Evolutionary conservation across 495 filamentous ascomycete species (phyloP), one percentile per base, ranked within the genome.

Genomic region (Thermothielavioides terrestris): DNA sequence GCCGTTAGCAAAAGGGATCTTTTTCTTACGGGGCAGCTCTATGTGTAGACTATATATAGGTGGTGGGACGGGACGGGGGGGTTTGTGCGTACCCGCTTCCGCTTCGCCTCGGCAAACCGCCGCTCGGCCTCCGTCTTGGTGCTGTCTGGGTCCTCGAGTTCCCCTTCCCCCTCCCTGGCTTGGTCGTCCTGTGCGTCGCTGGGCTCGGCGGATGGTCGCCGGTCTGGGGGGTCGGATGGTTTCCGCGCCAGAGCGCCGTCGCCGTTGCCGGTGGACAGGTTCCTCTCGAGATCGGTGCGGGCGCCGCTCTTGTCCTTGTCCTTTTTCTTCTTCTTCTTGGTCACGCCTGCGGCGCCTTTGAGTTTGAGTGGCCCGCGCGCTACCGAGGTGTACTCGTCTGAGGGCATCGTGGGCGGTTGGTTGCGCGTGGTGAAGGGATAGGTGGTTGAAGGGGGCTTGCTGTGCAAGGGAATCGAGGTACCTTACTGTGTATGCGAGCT

Each of bases 61-160:
- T 7, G 25, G 15, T 5, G 12, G 45, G 18, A 35, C 31, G 18
- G 18, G 28, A 15, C 34, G 28, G 10, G 18, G 49, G 34, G 43
- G 32, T 1, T 15, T 20, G 46, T 34, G 15, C 82, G 44, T 79
- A 91, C 86, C 74, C 87, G 77, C 68, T 85, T 91, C 57, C 80
- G 73, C 62, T 83, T 78, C 56, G 77, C 69, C 70, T 97, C 90
- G 54, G 91, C 84, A 61, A 91, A 77, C 31, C 81, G 75, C 57
- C 74, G 71, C 70, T 98, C 90, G 22, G 89, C 80, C 58, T 94
- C 90, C 0, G 92, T 97, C 74, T 95, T 98, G 41, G 12, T 43
- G 3, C 55, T 53, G 22, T 60, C 59, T 27, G 53, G 51, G 52
- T 60, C 45, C 42, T 51, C 46, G 54, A 61, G 5, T 41, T 53